Percentiles rank a stretch among this genome's conserved stretches.
Conservation (phyloP, 1,284 basidiomycete genomes). For the Leccinum huronense region DNA sequence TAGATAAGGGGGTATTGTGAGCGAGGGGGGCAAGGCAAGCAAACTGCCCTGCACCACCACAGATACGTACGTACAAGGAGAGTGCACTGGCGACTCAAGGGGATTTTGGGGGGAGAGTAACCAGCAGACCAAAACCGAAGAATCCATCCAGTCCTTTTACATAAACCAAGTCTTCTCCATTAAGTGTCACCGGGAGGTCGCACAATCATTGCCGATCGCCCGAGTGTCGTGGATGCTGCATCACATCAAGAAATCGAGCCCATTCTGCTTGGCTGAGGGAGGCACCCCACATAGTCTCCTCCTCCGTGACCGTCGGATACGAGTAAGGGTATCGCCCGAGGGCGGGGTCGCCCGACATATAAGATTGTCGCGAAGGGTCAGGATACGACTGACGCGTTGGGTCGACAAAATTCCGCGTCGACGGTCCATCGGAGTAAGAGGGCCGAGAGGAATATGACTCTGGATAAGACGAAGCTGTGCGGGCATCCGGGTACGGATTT, state of each 20-base stretch:
- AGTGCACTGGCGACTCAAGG: constrained; percentile 22
- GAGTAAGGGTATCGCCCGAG: constrained; percentile 33
- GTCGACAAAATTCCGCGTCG: constrained; percentile 31
- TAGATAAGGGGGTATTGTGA: constrained; percentile 18
- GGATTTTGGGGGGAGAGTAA: constrained; percentile 8
- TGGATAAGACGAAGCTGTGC: constrained; percentile 24
- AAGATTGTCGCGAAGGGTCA: constrained; percentile 32
- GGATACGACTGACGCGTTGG: constrained; percentile 27
- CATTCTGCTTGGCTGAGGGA: constrained; percentile 60
- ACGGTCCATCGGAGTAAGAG: constrained; percentile 26
- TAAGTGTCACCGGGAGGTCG: constrained; percentile 15
- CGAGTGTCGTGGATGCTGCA: constrained; percentile 41
- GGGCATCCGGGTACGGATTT: constrained; percentile 34
- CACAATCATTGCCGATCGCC: constrained; percentile 31
- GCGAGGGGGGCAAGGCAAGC: constrained; percentile 9
- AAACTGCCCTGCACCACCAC: constrained; percentile 22
- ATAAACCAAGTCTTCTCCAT: constrained; percentile 23
- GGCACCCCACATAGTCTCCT: constrained; percentile 57
- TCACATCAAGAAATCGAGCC: constrained; percentile 47
- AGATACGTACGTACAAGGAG: constrained; percentile 28
- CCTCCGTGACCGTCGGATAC: constrained; percentile 43
- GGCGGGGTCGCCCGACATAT: constrained; percentile 28
- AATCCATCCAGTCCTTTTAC: constrained; percentile 35
- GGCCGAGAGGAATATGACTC: constrained; percentile 28
- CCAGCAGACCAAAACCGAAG: constrained; percentile 24